Conservation (phyloP, 192 early-diverging fungal species). For the Phlyctochytrium planicorne region DNA sequence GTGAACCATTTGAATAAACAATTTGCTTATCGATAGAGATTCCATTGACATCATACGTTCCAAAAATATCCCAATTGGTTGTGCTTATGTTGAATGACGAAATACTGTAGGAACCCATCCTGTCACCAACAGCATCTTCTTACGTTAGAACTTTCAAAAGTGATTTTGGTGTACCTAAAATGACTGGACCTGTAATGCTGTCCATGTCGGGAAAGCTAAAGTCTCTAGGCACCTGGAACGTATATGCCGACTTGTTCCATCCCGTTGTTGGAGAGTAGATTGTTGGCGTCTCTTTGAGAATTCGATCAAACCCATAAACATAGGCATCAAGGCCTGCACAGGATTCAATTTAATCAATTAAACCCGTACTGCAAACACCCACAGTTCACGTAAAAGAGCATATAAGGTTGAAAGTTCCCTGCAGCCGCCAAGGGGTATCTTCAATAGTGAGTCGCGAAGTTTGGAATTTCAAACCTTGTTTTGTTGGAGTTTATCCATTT, state of each 20-base stretch:
- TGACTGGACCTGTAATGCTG: neutral
- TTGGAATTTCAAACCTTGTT: neutral
- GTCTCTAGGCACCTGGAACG: neutral
- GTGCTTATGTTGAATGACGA: neutral
- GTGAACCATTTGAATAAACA: neutral
- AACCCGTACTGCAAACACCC: neutral
- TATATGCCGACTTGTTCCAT: neutral
- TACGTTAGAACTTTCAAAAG: slow-evolving; percentile 2
- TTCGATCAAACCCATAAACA: neutral
- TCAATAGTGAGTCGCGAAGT: no score
- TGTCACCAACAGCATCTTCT: neutral
- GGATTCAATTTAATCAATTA: neutral
- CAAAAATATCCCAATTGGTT: neutral
- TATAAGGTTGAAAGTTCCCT: neutral
- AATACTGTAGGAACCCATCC: neutral
- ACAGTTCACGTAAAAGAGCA: neutral
- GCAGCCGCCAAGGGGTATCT: no score
- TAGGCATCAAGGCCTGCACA: neutral
- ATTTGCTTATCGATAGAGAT: neutral
- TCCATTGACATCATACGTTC: neutral
- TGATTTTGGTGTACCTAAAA: neutral
- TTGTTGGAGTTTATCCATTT: neutral
- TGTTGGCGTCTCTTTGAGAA: neutral
- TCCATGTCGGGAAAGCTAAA: neutral
- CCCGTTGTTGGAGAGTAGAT: neutral